Evolutionary conservation across 1,284 basidiomycete genomes (phyloP), one percentile per base, ranked within the genome.

Genomic region (Acaromyces ingoldii): DNA sequence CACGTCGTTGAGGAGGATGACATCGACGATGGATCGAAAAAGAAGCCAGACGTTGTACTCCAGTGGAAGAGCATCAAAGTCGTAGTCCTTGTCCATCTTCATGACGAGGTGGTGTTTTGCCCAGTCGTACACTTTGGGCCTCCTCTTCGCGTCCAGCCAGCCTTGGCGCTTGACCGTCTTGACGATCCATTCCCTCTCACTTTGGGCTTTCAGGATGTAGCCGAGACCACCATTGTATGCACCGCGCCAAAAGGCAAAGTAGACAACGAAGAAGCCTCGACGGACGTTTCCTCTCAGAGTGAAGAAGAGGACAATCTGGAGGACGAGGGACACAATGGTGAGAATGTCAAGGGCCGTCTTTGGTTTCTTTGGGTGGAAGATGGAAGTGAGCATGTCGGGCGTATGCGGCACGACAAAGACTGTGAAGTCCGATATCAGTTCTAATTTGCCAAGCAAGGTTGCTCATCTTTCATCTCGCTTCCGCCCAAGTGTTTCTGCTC

Each of bases 331-430:
- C 4, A 81, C 82, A 22, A 97, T 79, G 57, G 91, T 96, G 57
- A 95, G 78, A 19, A 93, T 76, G 76, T 97, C 93, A 48, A 98
- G 80, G 62, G 92, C 87, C 30, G 91, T 92, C 75, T 96, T 96
- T 3, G 86, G 86, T 67, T 89, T 85, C 4, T 83, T 80, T 2
- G 92, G 95, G 72, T 91, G 83, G 72, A 95, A 88, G 22, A 98
- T 81, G 6, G 87, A 87, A 3, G 91, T 91, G 54, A 98, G 77
- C 54, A 97, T 91, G 75, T 95, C 91, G 74, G 95, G 89, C 0
- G 95, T 98, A 37, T 89, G 87, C 7, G 93, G 93, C 31, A 97
- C 91, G 49, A 84, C 83, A 76, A 98, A 98, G 10, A 95, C 91
- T 49, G 33, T n/a, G 22, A 42, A 11, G 48, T 10, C 15, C 3